phyloP scores from a whole-genome alignment of 2,329 filamentous ascomycete genomes.

The Colletotrichum gigasporum region DNA sequence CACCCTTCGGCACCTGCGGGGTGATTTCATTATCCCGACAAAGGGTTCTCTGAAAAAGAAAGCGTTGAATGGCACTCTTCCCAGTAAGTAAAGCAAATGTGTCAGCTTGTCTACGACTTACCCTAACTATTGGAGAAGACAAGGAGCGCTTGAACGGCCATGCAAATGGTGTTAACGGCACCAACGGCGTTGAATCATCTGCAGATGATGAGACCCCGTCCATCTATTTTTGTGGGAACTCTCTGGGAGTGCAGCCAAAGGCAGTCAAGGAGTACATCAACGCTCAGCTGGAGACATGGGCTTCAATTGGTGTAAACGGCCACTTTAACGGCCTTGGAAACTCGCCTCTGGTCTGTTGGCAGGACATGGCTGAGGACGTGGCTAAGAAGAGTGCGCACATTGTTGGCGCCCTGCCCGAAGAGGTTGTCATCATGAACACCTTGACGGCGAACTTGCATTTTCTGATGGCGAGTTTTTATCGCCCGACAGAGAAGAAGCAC shows the following conservation, averaged over 20 bases:
- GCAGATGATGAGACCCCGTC: conserved; percentile 52
- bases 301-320: conserved; percentile 82
- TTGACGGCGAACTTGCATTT: conserved; percentile 85
- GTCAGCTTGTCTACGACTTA: not conserved
- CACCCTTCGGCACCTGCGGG: conserved; percentile 66
- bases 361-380: conserved; percentile 81
- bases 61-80: conserved; percentile 57
- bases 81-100: conserved; percentile 44
- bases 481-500: conserved; percentile 69
- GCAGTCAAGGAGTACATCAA: conserved; percentile 72
- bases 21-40: conserved; percentile 81
- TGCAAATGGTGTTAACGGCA: conserved; percentile 35
- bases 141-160: conserved; percentile 36
- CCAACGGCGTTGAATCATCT: conserved; percentile 36
- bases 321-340: conserved; percentile 79
- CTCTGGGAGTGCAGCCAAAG: conserved; percentile 78
- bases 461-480: conserved; percentile 86
- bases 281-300: conserved; percentile 84
- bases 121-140: not conserved
- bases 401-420: conserved; percentile 76
- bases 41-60: conserved; percentile 75
- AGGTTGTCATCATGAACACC: conserved; percentile 90
- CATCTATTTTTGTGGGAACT: conserved; percentile 84
- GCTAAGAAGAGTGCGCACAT: conserved; percentile 75
- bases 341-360: conserved; percentile 76